phyloP scores from a whole-genome alignment of 2,329 filamentous ascomycete genomes.

The Cylindrodendrum hubeiense region DNA sequence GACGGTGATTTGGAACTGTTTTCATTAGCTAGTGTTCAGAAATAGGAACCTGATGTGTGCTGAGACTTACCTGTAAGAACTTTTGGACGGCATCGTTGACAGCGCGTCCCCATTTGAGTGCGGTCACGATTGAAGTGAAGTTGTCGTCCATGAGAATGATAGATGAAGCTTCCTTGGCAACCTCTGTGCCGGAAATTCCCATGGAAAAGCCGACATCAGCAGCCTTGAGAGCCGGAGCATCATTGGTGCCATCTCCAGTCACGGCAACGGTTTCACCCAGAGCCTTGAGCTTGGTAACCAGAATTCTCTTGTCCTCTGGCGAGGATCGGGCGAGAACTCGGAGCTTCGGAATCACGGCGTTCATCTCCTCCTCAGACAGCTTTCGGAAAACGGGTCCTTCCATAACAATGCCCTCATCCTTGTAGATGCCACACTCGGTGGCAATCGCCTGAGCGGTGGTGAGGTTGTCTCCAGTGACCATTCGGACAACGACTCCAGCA shows the following conservation, averaged over 20 bases:
- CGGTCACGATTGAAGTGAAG: slow-evolving; percentile 70
- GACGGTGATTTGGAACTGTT: slow-evolving; percentile 71
- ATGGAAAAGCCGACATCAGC: slow-evolving; percentile 74
- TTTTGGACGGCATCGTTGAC: slow-evolving; percentile 75
- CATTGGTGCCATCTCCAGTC: slow-evolving; percentile 74
- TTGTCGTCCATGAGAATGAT: slow-evolving; percentile 74
- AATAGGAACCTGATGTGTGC: background rate
- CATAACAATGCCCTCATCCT: slow-evolving; percentile 77
- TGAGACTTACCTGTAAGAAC: slow-evolving; percentile 64
- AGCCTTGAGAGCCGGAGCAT: slow-evolving; percentile 70
- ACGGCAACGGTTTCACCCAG: slow-evolving; percentile 70
- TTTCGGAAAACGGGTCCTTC: slow-evolving; percentile 67
- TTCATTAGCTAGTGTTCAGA: background rate
- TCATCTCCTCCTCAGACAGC: slow-evolving; percentile 62
- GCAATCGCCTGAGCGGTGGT: slow-evolving; percentile 59
- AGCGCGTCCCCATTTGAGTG: slow-evolving; percentile 71
- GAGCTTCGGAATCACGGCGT: slow-evolving; percentile 69
- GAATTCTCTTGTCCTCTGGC: slow-evolving; percentile 74
- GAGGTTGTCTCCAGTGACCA: slow-evolving; percentile 67
- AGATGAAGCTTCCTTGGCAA: slow-evolving; percentile 72
- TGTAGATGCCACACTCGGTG: slow-evolving; percentile 57
- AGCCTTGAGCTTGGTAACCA: slow-evolving; percentile 72
- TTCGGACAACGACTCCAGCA: slow-evolving; percentile 76
- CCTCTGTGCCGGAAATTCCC: slow-evolving; percentile 74
- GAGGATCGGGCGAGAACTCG: slow-evolving; percentile 75